phyloP scores from a whole-genome alignment of 2,329 filamentous ascomycete species.

The Trichoderma sp. region DNA sequence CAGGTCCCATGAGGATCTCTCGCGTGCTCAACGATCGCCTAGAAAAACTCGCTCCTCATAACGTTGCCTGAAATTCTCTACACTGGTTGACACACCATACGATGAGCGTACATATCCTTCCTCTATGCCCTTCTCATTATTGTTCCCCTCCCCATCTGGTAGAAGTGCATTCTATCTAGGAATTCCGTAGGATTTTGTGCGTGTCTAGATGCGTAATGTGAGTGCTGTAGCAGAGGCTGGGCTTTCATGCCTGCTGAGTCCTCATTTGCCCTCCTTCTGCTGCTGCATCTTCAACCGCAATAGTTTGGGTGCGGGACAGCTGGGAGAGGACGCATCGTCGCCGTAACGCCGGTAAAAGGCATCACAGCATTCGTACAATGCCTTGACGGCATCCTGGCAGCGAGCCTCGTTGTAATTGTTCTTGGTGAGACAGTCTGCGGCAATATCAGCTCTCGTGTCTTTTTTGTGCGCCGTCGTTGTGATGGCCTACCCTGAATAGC shows the following conservation, averaged over 20 bases:
- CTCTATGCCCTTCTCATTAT: background rate
- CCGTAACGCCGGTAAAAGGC: conserved; percentile 82
- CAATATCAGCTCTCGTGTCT: background rate
- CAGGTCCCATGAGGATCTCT: conserved; percentile 79
- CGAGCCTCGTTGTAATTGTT: conserved; percentile 84
- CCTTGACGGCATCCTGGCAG: conserved; percentile 76
- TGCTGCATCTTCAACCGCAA: conserved; percentile 86
- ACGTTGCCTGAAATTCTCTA: conserved; percentile 63
- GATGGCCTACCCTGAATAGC: conserved; percentile 75
- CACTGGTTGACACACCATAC: conserved; percentile 48
- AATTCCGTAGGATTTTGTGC: background rate
- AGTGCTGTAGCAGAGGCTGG: background rate
- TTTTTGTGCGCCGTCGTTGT: background rate
- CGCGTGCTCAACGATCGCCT: conserved; percentile 98
- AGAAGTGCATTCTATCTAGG: conserved; percentile 22
- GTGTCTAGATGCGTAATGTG: background rate
- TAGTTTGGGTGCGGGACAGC: conserved; percentile 81
- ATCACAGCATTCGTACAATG: conserved; percentile 91
- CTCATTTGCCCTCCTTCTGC: conserved; percentile 48
- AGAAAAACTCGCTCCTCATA: conserved; percentile 77
- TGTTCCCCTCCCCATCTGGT: background rate
- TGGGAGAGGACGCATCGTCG: conserved; percentile 72
- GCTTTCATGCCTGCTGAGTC: background rate
- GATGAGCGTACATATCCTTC: conserved; percentile 50
- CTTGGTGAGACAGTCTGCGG: conserved; percentile 79